phyloP scores from a whole-genome alignment of 768 basidiomycete genomes.

The Leccinum sublutescens region DNA sequence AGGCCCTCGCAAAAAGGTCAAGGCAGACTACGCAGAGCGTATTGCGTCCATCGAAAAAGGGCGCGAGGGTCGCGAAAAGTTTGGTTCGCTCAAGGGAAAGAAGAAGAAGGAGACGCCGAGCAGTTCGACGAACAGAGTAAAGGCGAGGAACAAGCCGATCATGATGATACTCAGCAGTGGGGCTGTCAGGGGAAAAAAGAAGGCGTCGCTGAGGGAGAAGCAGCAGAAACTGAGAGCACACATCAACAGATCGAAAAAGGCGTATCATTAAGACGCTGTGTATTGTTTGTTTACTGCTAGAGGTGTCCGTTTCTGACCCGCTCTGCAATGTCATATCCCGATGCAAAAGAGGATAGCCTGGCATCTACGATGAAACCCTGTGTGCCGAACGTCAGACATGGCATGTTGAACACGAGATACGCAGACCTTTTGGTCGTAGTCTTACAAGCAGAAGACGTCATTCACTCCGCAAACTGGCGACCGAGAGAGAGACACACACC shows the following conservation, averaged over 20 bases:
- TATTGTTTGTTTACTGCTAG: slow-evolving; percentile 8
- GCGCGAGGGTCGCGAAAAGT: slow-evolving; percentile 93
- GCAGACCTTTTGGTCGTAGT: slow-evolving; percentile 56
- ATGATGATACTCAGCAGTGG: slow-evolving; percentile 88
- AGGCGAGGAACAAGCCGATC: slow-evolving; percentile 90
- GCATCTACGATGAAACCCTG: slow-evolving; percentile 74
- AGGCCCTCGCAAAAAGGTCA: slow-evolving; percentile 90
- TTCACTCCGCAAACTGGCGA: background rate
- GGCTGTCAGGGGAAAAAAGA: slow-evolving; percentile 80
- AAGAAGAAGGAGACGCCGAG: slow-evolving; percentile 79
- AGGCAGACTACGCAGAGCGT: slow-evolving; percentile 91
- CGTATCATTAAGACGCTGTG: slow-evolving; percentile 22
- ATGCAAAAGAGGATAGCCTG: slow-evolving; percentile 70
- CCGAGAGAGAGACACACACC: slow-evolving; percentile 44
- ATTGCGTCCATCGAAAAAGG: slow-evolving; percentile 91
- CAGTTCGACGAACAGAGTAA: slow-evolving; percentile 89
- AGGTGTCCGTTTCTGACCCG: slow-evolving; percentile 32
- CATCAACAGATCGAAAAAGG: slow-evolving; percentile 67
- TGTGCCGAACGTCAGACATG: background rate
- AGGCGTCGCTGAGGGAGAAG: slow-evolving; percentile 76
- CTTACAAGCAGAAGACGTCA: slow-evolving; percentile 32
- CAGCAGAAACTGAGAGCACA: slow-evolving; percentile 76
- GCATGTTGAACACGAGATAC: background rate
- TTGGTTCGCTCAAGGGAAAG: slow-evolving; percentile 87
- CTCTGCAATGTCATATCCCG: slow-evolving; percentile 61